These are phyloP conservation scores for Metarhizium album DNA, from an alignment of 2,329 filamentous ascomycete genomes.

Conservation along the genomic window DNA sequence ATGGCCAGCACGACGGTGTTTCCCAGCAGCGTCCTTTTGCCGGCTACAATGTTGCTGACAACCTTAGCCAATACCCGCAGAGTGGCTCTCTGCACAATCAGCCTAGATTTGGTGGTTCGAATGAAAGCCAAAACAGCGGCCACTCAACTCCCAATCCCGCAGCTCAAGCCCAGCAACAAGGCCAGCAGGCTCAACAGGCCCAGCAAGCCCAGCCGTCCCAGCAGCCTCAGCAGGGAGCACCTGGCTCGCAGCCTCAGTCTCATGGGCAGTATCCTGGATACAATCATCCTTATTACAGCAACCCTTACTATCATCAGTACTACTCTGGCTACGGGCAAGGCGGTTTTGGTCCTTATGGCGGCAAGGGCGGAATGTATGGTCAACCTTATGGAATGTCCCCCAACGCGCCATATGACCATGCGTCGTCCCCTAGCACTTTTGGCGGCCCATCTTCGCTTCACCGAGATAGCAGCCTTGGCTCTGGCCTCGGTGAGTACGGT, in stretches of 20 bases:
- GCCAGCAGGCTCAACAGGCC: conserved; percentile 31
- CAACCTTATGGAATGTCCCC: conserved; percentile 47
- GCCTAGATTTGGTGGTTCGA: conserved; percentile 46
- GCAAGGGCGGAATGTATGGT: conserved; percentile 44
- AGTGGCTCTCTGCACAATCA: conserved; percentile 47
- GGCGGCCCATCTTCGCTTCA: conserved; percentile 40
- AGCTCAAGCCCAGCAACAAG: conserved; percentile 38
- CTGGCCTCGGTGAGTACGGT: conserved; percentile 44
- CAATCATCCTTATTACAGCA: conserved; percentile 49
- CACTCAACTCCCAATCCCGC: conserved; percentile 84
- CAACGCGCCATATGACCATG: conserved; percentile 46
- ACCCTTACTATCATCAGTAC: conserved; percentile 53
- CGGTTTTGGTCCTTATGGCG: conserved; percentile 40
- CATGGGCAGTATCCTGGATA: conserved; percentile 41
- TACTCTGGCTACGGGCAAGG: conserved; percentile 44
- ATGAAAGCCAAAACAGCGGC: conserved; percentile 73
- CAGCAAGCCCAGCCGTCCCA: conserved; percentile 33
- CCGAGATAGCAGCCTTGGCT: conserved; percentile 37
- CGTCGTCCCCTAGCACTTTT: conserved; percentile 43
- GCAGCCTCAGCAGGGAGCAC: conserved; percentile 24
- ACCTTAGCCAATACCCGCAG: conserved; percentile 61
- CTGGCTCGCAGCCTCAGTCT: conserved; percentile 33
- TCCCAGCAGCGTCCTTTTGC: conserved; percentile 66
- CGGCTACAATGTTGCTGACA: conserved; percentile 59
- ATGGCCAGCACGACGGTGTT: conserved; percentile 63